Evolutionary conservation across 2,329 filamentous ascomycete genomes (phyloP), one percentile per base, ranked within the genome.

Genomic region (Apiospora aurea): DNA sequence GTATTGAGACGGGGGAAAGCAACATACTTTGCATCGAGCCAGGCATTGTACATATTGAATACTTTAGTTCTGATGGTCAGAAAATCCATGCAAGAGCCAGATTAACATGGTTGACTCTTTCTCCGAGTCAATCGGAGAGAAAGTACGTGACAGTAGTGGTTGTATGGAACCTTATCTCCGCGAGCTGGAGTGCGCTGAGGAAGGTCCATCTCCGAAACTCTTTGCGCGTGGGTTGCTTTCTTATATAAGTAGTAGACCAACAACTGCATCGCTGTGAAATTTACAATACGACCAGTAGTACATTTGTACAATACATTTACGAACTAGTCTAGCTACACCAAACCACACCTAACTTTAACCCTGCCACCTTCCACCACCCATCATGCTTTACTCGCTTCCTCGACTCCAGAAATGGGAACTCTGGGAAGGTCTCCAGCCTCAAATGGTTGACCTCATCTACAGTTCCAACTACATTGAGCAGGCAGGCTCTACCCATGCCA

Each of bases 391-490:
- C 16, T 61, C 53, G 34, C 29, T 61, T 21, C 1, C 29, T 11
- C 16, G 16, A 61, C 53, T 61, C 53, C 53, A 61, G 21, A 18
- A 38, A 21, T 61, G 29, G 53, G 53, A 61, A 7, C 53, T 61
- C 21, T 61, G 53, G 53, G 7, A 61, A 21, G 53, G 16, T 34
- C 53, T 61, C 34, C 53, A 61, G 29, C 53, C 53, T 61, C 53
- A 61, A 10, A 61, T 74, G 3, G 46, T 71, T 14, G 41, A 72
- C n/a, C 14, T 75, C 10, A 61, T 76, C 24, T 73, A 75, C n/a
- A 53, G 64, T n/a, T 76, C 75, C 6, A 76, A 76, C 26, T 74
- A 70, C 29, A 76, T 76, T 24, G 73, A 76, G 26, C n/a, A 70
- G 18, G 67, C 69, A 3, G 75, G 76, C 2, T 76, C 73, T 13